Base-by-base conservation (phyloP, 1,284 basidiomycete species). In the Puccinia polysora region DNA sequence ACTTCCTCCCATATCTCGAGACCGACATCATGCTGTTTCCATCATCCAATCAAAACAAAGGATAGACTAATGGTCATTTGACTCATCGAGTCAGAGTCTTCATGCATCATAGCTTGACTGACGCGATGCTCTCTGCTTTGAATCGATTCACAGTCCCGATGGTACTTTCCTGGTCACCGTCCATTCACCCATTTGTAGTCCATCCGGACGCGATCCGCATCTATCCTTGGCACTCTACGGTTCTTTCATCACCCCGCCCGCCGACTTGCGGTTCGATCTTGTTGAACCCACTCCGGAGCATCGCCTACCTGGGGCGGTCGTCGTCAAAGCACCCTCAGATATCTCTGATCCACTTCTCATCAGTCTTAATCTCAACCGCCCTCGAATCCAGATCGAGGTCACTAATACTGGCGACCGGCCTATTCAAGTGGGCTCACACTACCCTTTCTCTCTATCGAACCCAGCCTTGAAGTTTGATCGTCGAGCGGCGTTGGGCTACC, bases 321-420 rank as follows among this genome's bases (percentile, higher is more conserved):
- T 53, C 36, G 74, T 76, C 30, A 36, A 75, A 74, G 15, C 30
- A 52, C n/a, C 63, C 67, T 43, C 45, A 40, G 52, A 73, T 43
- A 20, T 10, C 18, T 20, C 50, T 36, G 45, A 30, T 78, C 77
- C 15, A 75, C 75, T 10, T 6, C 76, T 83, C 34, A 90, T 98
- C 75, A 78, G 84, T 14, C 85, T 98, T 75, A 96, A 93, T 78
- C 81, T 83, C 49, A 87, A 86, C 15, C 82, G 91, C 30, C 81
- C 86, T 73, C 84, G 90, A 28, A 82, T 93, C 74, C 82, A 82
- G 73, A 80, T 98, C 62, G 84, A 84, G 45, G 92, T 98, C 47
- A 90, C 88, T 38, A 98, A 99, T 81, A 89, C 87, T 47, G 94
- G 95, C 0, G 95, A 97, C 80, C 84, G 95, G 28, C 95, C 95